phyloP scores from a whole-genome alignment of 805 yeast genomes.

The Candida gorgasii region DNA sequence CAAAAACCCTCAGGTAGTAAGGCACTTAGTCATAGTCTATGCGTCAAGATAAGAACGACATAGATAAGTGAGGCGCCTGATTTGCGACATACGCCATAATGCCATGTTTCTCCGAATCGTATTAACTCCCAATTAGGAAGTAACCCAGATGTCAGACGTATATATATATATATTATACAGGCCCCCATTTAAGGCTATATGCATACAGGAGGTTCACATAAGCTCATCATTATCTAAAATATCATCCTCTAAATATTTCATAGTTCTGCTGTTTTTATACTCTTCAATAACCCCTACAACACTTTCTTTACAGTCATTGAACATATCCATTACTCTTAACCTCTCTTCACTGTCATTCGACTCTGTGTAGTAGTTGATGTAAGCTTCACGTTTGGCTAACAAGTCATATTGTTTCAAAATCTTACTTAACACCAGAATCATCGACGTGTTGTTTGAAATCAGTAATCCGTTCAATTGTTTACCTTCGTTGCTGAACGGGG shows the following conservation, averaged over 20 bases:
- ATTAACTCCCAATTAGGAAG: too few species aligned
- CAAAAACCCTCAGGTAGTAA: too few species aligned
- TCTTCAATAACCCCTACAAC: conserved; percentile 48
- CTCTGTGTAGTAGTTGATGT: conserved; percentile 70
- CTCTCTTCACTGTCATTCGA: conserved; percentile 44
- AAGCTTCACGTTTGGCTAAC: conserved; percentile 78
- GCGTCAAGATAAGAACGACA: background rate
- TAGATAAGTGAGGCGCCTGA: background rate
- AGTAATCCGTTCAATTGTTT: conserved; percentile 69
- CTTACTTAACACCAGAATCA: conserved; percentile 63
- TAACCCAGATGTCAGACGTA: too few species aligned
- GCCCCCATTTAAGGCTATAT: too few species aligned
- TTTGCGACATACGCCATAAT: background rate
- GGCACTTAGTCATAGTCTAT: background rate
- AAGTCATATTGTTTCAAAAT: conserved; percentile 77
- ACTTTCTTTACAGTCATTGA: conserved; percentile 50
- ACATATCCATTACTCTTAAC: conserved; percentile 47
- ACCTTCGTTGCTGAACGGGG: conserved; percentile 54
- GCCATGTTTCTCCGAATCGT: too few species aligned
- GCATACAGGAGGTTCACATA: too few species aligned
- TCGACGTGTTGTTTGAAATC: conserved; percentile 80
- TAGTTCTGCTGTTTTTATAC: conserved; percentile 43
- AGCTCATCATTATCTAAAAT: conserved; percentile 33
- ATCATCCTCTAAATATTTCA: conserved; percentile 49
- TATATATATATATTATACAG: too few species aligned